Evolutionary conservation across 768 basidiomycete species (phyloP).

Genomic region (Phylloporus sp.): DNA sequence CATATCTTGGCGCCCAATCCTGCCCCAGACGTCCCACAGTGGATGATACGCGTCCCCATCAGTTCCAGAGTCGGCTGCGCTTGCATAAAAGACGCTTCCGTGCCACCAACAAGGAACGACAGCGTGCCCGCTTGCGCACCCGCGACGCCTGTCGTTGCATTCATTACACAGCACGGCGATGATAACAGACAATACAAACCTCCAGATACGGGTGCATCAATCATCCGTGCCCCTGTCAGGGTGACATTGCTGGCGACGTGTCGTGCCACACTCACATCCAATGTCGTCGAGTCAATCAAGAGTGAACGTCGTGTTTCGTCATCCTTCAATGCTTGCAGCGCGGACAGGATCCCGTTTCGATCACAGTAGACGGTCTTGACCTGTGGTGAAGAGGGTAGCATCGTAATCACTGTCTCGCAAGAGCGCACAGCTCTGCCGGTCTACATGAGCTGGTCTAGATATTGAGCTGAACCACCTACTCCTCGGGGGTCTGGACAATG

Average conservation of each 20-base stretch:
- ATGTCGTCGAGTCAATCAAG: constrained; percentile 87
- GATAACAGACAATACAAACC: constrained; percentile 44
- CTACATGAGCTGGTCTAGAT: constrained; percentile 7
- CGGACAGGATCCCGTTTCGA: constrained; percentile 57
- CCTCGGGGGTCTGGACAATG: constrained; percentile 59
- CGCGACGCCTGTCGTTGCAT: constrained; percentile 53
- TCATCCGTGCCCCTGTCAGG: constrained; percentile 60
- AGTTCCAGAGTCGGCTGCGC: constrained; percentile 55
- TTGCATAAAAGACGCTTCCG: constrained; percentile 48
- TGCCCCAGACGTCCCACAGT: constrained; percentile 78
- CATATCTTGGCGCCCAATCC: constrained; percentile 88
- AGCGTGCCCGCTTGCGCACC: constrained; percentile 86
- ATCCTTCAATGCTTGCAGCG: constrained; percentile 45
- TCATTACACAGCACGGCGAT: constrained; percentile 3
- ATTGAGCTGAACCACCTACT: constrained; percentile 45
- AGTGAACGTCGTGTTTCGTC: constrained; percentile 44
- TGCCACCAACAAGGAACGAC: constrained; percentile 89
- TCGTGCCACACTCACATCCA: constrained; percentile 74
- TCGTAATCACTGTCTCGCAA: constrained; percentile 72
- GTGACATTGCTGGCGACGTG: constrained; percentile 54
- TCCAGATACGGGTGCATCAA: constrained; percentile 94
- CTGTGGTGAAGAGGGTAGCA: constrained; percentile 90
- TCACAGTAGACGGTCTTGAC: constrained; percentile 70
- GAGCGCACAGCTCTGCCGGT: constrained; percentile 52
- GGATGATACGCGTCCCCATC: constrained; percentile 81